Percentiles rank a stretch among this genome's conserved stretches.
These are phyloP conservation scores for Kodamaea kaohsiungensis DNA, from an alignment of 805 yeast genomes.

Conservation along the genomic window DNA sequence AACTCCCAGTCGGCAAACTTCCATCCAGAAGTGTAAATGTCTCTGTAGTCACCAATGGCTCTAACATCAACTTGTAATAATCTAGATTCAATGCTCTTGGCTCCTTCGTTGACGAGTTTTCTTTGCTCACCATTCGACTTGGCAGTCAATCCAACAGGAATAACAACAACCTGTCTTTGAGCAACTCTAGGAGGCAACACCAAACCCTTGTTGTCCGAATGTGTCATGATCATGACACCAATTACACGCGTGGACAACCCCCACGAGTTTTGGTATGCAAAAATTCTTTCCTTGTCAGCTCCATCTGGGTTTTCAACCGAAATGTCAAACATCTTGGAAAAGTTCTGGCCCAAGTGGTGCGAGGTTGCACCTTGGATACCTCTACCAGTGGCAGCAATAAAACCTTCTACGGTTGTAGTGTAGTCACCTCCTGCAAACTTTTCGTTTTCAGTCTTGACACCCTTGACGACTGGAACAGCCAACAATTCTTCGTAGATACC, in stretches of 20 bases:
- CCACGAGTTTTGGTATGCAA: slow-evolving; percentile 98
- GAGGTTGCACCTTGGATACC: slow-evolving; percentile 99
- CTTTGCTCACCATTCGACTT: slow-evolving; percentile 80
- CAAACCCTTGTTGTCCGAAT: slow-evolving; percentile 97
- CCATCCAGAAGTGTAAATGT: slow-evolving; percentile 97
- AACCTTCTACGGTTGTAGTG: slow-evolving; percentile 96
- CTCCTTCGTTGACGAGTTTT: slow-evolving; percentile 65
- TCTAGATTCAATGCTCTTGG: slow-evolving; percentile 64
- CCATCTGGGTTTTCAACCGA: slow-evolving; percentile 96
- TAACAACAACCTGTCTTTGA: slow-evolving; percentile 84
- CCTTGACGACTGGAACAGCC: slow-evolving; percentile 97
- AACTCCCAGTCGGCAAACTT: slow-evolving; percentile 97
- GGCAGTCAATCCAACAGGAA: slow-evolving; percentile 93
- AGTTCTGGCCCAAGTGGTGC: slow-evolving; percentile 96
- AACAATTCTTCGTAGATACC: slow-evolving; percentile 85
- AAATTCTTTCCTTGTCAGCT: slow-evolving; percentile 78
- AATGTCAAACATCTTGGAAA: slow-evolving; percentile 97
- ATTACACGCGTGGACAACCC: slow-evolving; percentile 97
- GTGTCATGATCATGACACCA: slow-evolving; percentile 99
- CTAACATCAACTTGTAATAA: slow-evolving; percentile 67
- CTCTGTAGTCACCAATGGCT: slow-evolving; percentile 84
- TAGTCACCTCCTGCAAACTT: slow-evolving; percentile 97
- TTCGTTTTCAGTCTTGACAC: slow-evolving; percentile 95
- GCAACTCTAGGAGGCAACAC: slow-evolving; percentile 98
- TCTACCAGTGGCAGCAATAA: slow-evolving; percentile 97